phyloP scores from a whole-genome alignment of 176 grass and related monocot genomes.

The Hyparrhenia diplandra region DNA sequence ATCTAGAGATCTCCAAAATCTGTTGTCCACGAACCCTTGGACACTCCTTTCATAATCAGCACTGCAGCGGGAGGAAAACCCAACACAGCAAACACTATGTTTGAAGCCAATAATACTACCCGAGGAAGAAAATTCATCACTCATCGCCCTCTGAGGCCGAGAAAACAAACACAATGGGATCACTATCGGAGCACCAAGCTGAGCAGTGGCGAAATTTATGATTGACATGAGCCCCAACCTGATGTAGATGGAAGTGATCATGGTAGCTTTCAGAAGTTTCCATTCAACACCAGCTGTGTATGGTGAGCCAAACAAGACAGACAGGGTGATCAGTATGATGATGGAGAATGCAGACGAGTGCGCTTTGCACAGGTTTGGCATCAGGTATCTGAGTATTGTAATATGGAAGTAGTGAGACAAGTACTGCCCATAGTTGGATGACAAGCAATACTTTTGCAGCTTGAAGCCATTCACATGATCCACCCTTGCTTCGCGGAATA shows the following conservation, averaged over 20 bases:
- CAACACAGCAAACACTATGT: no score
- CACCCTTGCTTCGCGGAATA: constrained; percentile 29
- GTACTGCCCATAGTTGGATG: constrained; percentile 70
- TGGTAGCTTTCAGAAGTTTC: constrained; percentile 72
- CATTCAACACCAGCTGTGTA: constrained; percentile 62
- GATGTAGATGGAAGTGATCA: constrained; percentile 60
- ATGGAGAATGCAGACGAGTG: constrained; percentile 55
- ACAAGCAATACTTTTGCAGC: constrained; percentile 65
- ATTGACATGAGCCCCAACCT: constrained; percentile 85
- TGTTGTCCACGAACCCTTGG: constrained; percentile 30
- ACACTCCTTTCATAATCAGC: constrained; percentile 30
- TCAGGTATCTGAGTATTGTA: constrained; percentile 53
- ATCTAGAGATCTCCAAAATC: constrained; percentile 60
- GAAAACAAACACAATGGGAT: constrained; percentile 77
- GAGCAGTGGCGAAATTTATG: constrained; percentile 87
- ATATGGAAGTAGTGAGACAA: constrained; percentile 64
- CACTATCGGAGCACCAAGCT: constrained; percentile 71
- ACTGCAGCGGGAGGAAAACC: no score
- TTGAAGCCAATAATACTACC: constrained; percentile 22
- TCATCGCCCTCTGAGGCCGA: constrained; percentile 46
- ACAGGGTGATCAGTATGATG: constrained; percentile 36
- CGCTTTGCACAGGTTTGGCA: constrained; percentile 30
- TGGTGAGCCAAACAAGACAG: constrained; percentile 47
- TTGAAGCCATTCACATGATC: constrained; percentile 84
- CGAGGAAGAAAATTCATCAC: constrained; percentile 23